Conservation (phyloP, 1,139 yeast genomes). For the Candida glucosophila region DNA sequence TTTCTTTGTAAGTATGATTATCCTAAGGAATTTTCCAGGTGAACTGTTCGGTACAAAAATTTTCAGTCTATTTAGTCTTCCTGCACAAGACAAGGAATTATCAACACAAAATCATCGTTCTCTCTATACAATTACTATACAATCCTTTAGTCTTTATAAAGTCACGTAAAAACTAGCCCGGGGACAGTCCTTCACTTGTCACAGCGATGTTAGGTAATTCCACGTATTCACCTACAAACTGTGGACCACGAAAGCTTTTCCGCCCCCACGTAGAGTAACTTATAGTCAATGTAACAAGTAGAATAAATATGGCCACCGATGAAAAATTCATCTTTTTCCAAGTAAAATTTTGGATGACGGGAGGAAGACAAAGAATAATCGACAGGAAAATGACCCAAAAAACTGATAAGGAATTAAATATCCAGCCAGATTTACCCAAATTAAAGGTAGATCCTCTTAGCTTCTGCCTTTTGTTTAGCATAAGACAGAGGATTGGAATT, state of each 20-base stretch:
- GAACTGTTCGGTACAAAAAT: slow-evolving; percentile 3
- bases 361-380: slow-evolving; percentile 64
- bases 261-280: slow-evolving; percentile 57
- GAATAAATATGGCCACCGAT: slow-evolving; percentile 45
- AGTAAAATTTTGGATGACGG: slow-evolving; percentile 53
- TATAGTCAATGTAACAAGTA: slow-evolving; percentile 38
- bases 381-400: slow-evolving; percentile 55
- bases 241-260: slow-evolving; percentile 54
- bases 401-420: slow-evolving; percentile 51
- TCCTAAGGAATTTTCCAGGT: too few relatives aligned
- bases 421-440: slow-evolving; percentile 57
- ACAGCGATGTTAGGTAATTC: slow-evolving; percentile 24
- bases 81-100: too few relatives aligned
- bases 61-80: too few relatives aligned
- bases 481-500: slow-evolving; percentile 58
- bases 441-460: slow-evolving; percentile 67
- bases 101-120: too few relatives aligned
- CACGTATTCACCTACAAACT: slow-evolving; percentile 44
- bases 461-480: slow-evolving; percentile 54
- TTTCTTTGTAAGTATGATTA: slow-evolving; percentile 8
- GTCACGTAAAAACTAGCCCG: too few relatives aligned
- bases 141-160: too few relatives aligned
- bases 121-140: too few relatives aligned
- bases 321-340: slow-evolving; percentile 70
- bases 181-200: too few relatives aligned